A percentile compares a stretch with the other conserved stretches of the same genome.
Evolutionary conservation across 2,329 filamentous ascomycete species (phyloP).

Genomic region (Colletotrichum sojae): DNA sequence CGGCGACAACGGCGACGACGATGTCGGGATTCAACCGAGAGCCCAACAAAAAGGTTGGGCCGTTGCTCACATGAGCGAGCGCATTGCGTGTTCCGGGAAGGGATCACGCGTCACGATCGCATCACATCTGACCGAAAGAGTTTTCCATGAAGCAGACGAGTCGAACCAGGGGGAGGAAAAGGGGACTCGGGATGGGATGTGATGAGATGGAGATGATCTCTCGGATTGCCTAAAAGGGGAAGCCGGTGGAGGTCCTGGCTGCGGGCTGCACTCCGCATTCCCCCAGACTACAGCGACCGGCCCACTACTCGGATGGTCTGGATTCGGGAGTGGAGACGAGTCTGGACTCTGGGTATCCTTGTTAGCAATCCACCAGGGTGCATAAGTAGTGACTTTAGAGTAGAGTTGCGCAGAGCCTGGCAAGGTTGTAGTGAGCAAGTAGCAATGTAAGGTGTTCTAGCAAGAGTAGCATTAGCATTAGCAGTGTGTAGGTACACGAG

Average conservation of each 20-base stretch:
- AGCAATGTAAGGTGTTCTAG: too few relatives aligned
- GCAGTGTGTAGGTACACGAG: too few relatives aligned
- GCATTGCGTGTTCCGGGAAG: slow-evolving; percentile 19
- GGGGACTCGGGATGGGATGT: slow-evolving; percentile 41
- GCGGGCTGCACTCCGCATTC: slow-evolving; percentile 35
- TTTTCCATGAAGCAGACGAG: not conserved
- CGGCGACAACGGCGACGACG: too few relatives aligned
- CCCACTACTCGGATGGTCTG: slow-evolving; percentile 21
- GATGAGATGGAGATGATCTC: slow-evolving; percentile 22
- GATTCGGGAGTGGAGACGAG: slow-evolving; percentile 13
- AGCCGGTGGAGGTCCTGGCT: slow-evolving; percentile 12
- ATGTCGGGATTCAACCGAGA: slow-evolving; percentile 18
- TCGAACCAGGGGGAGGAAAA: not conserved
- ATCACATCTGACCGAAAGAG: slow-evolving; percentile 15
- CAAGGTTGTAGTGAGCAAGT: too few relatives aligned
- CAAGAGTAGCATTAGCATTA: too few relatives aligned
- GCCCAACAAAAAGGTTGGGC: slow-evolving; percentile 18
- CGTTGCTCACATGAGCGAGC: not conserved
- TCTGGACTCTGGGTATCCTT: slow-evolving; percentile 11
- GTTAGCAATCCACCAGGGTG: too few relatives aligned
- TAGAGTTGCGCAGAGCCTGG: too few relatives aligned
- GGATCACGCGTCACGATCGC: slow-evolving; percentile 24
- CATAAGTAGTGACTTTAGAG: too few relatives aligned
- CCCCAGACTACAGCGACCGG: slow-evolving; percentile 2
- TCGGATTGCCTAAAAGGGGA: slow-evolving; percentile 37